Conservation (phyloP, 345 rosid genomes). For the Brassica cretica region DNA sequence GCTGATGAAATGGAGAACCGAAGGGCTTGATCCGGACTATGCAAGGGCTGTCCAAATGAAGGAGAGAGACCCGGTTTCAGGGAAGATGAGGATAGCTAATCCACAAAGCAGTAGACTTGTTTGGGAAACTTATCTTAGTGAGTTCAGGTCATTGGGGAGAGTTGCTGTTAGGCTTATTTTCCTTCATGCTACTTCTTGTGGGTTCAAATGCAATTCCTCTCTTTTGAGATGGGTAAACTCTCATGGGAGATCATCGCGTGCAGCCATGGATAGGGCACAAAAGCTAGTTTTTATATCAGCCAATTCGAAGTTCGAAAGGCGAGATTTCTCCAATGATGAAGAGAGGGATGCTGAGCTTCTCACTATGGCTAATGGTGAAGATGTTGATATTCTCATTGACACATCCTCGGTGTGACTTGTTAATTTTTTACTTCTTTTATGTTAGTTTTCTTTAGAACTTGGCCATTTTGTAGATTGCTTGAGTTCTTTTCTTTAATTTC, state of each 20-base stretch:
- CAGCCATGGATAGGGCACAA: conserved; percentile 71
- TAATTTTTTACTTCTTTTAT: conserved; percentile 9
- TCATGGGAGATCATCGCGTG: conserved; percentile 58
- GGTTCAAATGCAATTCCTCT: conserved; percentile 87
- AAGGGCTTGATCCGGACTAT: conserved; percentile 97
- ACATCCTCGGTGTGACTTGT: conserved; percentile 77
- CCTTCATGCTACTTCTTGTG: conserved; percentile 88
- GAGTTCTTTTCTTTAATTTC: conserved; percentile 24
- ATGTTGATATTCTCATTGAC: conserved; percentile 85
- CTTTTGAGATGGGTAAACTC: conserved; percentile 73
- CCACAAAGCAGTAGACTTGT: conserved; percentile 97
- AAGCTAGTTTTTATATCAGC: conserved; percentile 89
- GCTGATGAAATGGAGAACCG: conserved; percentile 98
- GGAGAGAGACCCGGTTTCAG: conserved; percentile 81
- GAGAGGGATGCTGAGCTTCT: conserved; percentile 88
- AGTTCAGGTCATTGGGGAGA: conserved; percentile 87
- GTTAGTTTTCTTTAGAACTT: conserved; percentile 23
- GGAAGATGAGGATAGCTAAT: conserved; percentile 84
- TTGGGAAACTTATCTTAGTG: conserved; percentile 97
- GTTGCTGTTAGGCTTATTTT: conserved; percentile 98
- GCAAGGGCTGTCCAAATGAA: conserved; percentile 98
- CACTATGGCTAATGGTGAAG: conserved; percentile 70
- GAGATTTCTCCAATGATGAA: conserved; percentile 76
- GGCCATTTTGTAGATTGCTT: conserved; percentile 39
- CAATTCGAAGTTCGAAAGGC: conserved; percentile 79